Evolutionary conservation across 495 filamentous ascomycete species (phyloP).

Genomic region (Evansstolkia leycettana): DNA sequence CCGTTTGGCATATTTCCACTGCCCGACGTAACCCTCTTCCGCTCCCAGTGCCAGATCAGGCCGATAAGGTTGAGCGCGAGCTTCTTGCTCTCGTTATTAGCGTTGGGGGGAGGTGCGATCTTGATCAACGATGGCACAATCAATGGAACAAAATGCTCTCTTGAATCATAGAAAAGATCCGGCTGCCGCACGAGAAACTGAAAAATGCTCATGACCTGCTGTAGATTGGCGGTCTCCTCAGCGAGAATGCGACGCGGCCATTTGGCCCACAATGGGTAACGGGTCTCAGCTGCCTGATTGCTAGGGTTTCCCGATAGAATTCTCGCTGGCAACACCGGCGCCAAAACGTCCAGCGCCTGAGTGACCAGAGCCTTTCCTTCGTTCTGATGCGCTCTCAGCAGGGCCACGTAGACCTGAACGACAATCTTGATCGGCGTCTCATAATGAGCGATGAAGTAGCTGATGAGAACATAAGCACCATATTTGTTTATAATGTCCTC

Average conservation of each 20-base stretch:
- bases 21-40: slow-evolving; percentile 54
- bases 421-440: slow-evolving; percentile 96
- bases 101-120: slow-evolving; percentile 71
- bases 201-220: slow-evolving; percentile 95
- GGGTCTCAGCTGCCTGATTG: slow-evolving; percentile 32
- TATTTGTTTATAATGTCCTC: slow-evolving; percentile 99
- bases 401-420: slow-evolving; percentile 80
- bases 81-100: slow-evolving; percentile 87
- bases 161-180: slow-evolving; percentile 86
- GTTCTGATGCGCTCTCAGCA: slow-evolving; percentile 85
- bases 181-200: slow-evolving; percentile 89
- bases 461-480: slow-evolving; percentile 91
- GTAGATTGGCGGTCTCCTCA: slow-evolving; percentile 92
- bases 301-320: slow-evolving; percentile 21
- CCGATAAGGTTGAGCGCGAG: slow-evolving; percentile 81
- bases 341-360: slow-evolving; percentile 87
- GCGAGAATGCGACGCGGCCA: slow-evolving; percentile 83
- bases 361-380: slow-evolving; percentile 88
- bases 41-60: slow-evolving; percentile 87
- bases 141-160: slow-evolving; percentile 77
- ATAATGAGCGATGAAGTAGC: slow-evolving; percentile 94
- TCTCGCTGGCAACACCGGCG: slow-evolving; percentile 77
- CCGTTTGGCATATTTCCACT: slow-evolving; percentile 27
- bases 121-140: slow-evolving; percentile 85
- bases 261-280: slow-evolving; percentile 75